These are phyloP conservation scores for Sophora flavescens DNA, from an alignment of 306 rosid species.

Conservation along the genomic window DNA sequence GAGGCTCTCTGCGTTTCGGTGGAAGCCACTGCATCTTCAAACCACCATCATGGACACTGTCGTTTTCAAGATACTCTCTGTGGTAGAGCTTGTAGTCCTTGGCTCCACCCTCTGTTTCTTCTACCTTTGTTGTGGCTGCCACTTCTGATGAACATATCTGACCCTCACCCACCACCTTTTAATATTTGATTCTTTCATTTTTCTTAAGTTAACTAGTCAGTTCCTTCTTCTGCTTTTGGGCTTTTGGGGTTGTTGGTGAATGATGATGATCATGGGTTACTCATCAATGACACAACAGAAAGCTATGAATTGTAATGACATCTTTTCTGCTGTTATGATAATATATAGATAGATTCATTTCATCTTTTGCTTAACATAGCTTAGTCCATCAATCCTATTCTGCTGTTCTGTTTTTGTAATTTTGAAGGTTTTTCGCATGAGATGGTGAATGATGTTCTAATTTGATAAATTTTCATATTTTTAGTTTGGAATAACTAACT, in stretches of 20 bases:
- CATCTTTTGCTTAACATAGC: background rate
- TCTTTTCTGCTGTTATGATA: background rate
- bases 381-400: too few species aligned
- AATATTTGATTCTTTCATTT: background rate
- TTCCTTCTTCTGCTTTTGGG: background rate
- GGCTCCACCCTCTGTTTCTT: constrained; percentile 80
- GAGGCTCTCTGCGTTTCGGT: constrained; percentile 59
- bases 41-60: constrained; percentile 64
- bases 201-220: too few species aligned
- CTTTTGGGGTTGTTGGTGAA: background rate
- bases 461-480: background rate
- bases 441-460: background rate
- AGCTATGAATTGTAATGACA: constrained; percentile 20
- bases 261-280: background rate
- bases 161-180: too few species aligned
- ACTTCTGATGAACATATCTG: constrained; percentile 48
- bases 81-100: constrained; percentile 69
- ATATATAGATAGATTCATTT: background rate
- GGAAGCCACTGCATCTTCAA: constrained; percentile 64
- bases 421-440: background rate
- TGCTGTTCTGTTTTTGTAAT: background rate
- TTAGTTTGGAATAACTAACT: background rate
- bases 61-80: constrained; percentile 65
- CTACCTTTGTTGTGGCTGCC: constrained; percentile 84
- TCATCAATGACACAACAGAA: background rate